Evolutionary conservation across 169 alveolate genomes (phyloP).

Genomic region (Fabrea salina): DNA sequence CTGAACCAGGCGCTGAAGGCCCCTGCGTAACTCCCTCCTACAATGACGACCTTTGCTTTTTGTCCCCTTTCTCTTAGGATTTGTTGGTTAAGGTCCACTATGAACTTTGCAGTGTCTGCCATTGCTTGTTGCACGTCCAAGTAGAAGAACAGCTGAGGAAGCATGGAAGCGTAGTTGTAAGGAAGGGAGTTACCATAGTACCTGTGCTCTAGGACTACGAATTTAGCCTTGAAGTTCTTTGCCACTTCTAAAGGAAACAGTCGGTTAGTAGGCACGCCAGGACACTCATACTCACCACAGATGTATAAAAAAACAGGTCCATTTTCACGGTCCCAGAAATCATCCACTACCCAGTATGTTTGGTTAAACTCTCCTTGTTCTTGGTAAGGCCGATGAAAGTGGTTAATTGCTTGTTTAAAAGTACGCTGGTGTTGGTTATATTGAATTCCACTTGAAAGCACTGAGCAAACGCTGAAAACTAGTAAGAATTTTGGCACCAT

Average conservation of each 20-base stretch:
- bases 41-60: slow-evolving; percentile 36
- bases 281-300: slow-evolving; percentile 59
- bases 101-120: slow-evolving; percentile 50
- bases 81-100: not conserved
- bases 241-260: slow-evolving; percentile 42
- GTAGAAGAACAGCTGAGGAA: slow-evolving; percentile 31
- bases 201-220: slow-evolving; percentile 49
- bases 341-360: slow-evolving; percentile 37
- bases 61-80: slow-evolving; percentile 12
- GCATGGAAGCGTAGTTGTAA: slow-evolving; percentile 27
- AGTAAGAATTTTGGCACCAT: no score
- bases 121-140: slow-evolving; percentile 41
- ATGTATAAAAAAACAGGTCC: slow-evolving; percentile 54
- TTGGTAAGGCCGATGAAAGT: not conserved
- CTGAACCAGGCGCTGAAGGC: slow-evolving; percentile 70
- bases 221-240: slow-evolving; percentile 27
- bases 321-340: slow-evolving; percentile 27
- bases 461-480: no score
- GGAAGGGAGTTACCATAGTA: slow-evolving; percentile 56
- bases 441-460: no score
- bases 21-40: slow-evolving; percentile 76
- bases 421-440: not conserved
- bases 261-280: slow-evolving; percentile 26
- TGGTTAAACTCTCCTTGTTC: slow-evolving; percentile 29
- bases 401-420: not conserved